Conservation (phyloP, 768 basidiomycete genomes). For the Phylloporus arenicola region DNA sequence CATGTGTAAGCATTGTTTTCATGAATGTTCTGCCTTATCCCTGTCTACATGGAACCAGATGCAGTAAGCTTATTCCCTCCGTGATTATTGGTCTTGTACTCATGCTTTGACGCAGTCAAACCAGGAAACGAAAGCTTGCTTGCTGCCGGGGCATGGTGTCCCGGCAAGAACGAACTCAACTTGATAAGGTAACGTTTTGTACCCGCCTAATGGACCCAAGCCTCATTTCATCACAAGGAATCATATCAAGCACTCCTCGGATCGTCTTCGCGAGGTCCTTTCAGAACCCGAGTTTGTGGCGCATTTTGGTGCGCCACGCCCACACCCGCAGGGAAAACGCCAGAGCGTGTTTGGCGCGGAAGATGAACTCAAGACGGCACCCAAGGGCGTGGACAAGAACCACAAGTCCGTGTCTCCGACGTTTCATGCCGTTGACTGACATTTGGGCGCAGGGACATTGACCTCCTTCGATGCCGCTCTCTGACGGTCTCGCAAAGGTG, state of each 20-base stretch:
- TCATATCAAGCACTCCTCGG: slow-evolving; percentile 58
- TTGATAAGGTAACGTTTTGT: slow-evolving; percentile 54
- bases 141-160: slow-evolving; percentile 79
- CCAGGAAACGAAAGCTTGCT: slow-evolving; percentile 65
- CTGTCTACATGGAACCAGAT: slow-evolving; percentile 9
- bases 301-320: slow-evolving; percentile 68
- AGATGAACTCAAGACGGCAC: slow-evolving; percentile 85
- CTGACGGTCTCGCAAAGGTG: slow-evolving; percentile 65
- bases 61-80: slow-evolving; percentile 11
- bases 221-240: slow-evolving; percentile 32
- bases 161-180: slow-evolving; percentile 71
- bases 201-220: not conserved
- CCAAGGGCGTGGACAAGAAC: slow-evolving; percentile 82
- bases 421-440: not conserved
- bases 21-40: not conserved
- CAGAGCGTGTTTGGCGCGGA: slow-evolving; percentile 83
- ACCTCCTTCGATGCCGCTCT: slow-evolving; percentile 79
- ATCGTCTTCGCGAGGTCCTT: slow-evolving; percentile 61
- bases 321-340: slow-evolving; percentile 54
- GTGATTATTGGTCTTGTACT: not conserved
- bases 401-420: slow-evolving; percentile 50
- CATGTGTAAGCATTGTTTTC: slow-evolving; percentile 11
- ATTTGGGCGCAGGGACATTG: slow-evolving; percentile 64
- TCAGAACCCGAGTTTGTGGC: slow-evolving; percentile 65
- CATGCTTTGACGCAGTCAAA: slow-evolving; percentile 42